These are phyloP conservation scores for Choiromyces venosus DNA, from an alignment of 495 filamentous ascomycete species.

Conservation along the genomic window DNA sequence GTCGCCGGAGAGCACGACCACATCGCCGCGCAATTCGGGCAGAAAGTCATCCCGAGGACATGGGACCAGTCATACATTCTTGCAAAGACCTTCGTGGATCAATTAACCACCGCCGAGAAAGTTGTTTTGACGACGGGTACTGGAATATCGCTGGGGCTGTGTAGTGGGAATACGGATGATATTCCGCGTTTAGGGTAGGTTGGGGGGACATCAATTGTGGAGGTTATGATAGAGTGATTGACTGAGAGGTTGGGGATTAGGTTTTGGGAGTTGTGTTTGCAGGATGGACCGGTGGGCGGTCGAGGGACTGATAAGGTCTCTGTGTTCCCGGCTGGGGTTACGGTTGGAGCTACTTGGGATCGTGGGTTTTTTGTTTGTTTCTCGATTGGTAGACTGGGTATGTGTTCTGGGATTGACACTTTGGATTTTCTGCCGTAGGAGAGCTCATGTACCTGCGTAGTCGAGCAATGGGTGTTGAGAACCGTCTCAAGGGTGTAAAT, in stretches of 20 bases:
- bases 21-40: constrained; percentile 6
- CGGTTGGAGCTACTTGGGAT: constrained; percentile 47
- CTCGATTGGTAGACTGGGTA: not conserved
- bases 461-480: constrained; percentile 55
- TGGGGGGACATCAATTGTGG: no score
- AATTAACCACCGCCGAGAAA: constrained; percentile 11
- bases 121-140: constrained; percentile 13
- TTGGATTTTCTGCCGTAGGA: no score
- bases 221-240: not conserved
- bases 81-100: constrained; percentile 8
- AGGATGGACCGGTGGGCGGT: constrained; percentile 54
- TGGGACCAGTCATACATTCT: constrained; percentile 21
- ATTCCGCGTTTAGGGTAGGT: constrained; percentile 18
- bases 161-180: constrained; percentile 22
- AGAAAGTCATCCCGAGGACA: constrained; percentile 1
- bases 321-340: constrained; percentile 54
- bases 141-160: constrained; percentile 16
- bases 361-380: constrained; percentile 9
- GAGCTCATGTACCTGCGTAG: constrained; percentile 56
- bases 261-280: constrained; percentile 51
- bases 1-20: constrained; percentile 18
- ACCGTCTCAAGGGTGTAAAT: constrained; percentile 59
- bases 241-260: constrained; percentile 11
- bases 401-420: constrained; percentile 1
- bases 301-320: constrained; percentile 51